These are phyloP conservation scores for Fusarium tupiense DNA, from an alignment of 2,329 filamentous ascomycete species.

Conservation along the genomic window DNA sequence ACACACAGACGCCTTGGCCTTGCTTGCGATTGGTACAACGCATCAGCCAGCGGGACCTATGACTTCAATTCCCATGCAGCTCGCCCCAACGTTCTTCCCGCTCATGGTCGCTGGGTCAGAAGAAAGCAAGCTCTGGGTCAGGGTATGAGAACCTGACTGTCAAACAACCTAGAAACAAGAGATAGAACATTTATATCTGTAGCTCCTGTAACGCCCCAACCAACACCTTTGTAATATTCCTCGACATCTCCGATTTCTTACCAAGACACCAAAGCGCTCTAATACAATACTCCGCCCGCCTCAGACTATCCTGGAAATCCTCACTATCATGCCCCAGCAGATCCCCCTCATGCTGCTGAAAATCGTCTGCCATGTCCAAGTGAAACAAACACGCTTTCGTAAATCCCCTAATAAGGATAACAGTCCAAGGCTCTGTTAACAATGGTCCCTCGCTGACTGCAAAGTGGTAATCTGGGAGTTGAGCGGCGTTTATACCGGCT, in stretches of 20 bases:
- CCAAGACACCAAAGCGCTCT: background rate
- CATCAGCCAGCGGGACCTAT: background rate
- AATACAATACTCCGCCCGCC: background rate
- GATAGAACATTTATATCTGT: background rate
- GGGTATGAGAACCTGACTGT: accelerated
- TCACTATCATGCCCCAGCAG: background rate
- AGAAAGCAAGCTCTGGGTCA: background rate
- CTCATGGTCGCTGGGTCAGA: no score
- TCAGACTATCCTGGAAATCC: background rate
- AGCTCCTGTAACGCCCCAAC: background rate
- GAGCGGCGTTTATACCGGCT: background rate
- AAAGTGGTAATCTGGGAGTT: background rate
- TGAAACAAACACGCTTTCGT: background rate
- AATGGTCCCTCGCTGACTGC: accelerated
- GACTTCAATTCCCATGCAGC: background rate
- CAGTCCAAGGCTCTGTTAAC: background rate
- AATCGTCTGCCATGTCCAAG: background rate
- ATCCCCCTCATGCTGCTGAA: background rate
- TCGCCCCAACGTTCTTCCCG: no score
- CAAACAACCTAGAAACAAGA: no score
- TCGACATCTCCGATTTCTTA: background rate
- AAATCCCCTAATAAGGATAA: background rate
- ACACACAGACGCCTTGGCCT: background rate
- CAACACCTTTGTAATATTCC: background rate
- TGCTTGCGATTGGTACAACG: background rate